Evolutionary conservation across 2,329 filamentous ascomycete species (phyloP), one percentile per base, ranked within the genome.

Genomic region (Venturia oleaginea): DNA sequence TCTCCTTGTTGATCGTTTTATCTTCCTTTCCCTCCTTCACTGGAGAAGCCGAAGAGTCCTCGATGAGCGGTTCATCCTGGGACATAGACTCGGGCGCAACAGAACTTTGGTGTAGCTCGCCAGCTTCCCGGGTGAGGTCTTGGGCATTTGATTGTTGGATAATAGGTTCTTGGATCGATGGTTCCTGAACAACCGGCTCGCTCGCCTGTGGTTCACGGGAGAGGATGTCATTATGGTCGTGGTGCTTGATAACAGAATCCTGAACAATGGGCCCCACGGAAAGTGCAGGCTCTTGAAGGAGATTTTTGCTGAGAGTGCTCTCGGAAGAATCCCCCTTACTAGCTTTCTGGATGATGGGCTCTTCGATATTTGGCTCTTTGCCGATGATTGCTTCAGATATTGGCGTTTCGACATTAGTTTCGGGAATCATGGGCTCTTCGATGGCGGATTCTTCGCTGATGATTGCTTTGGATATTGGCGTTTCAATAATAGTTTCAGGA

Each of bases 21-120:
- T 10, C 27, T 30, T 67, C 7, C 46, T 42, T 40, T 17, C 34
- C 57, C 3, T 42, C 59, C 64, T 65, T 59, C 22, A 1, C 37
- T 40, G 37, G 37, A 40, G 37, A 2, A 11, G 37, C 3, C 37
- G 10, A 40, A 4, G 15, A 3, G 40, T 43, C 40, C 43, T 48
- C n/a, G 43, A 22, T 24, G 11, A 10, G 8, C n/a, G n/a, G 43
- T 24, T 22, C 6, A 24, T 48, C 22, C 43, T 48, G 43, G n/a
- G 7, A 0, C 3, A n/a, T 24, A 1, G 43, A 19, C 5, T 48
- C 43, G 7, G n/a, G 3, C 7, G 8, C n/a, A 6, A 48, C n/a
- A 11, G n/a, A 11, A 10, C 24, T 1, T 48, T 48, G 61, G 4
- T 51, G n/a, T 51, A 17, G 8, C 6, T 24, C n/a, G 38, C 19